phyloP scores from a whole-genome alignment of 163 green algal genomes.

The Scenedesmus sp. region DNA sequence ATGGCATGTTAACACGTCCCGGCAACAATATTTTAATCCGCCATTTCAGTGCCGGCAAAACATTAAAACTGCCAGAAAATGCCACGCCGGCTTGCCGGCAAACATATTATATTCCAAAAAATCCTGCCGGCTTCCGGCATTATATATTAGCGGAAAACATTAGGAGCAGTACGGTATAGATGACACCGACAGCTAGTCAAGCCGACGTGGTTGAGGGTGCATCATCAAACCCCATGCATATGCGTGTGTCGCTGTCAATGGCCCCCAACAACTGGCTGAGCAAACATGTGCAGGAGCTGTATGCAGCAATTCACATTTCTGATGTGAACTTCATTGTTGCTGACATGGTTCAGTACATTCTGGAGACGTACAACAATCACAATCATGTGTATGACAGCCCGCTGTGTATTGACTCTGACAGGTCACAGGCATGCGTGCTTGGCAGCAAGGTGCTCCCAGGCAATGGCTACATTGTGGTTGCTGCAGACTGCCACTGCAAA shows the following conservation, averaged over 20 bases:
- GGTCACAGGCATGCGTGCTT: not conserved
- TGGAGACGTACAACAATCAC: not conserved
- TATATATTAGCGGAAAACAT: too few species aligned
- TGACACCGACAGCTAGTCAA: not conserved
- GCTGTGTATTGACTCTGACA: not conserved
- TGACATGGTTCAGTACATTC: not conserved
- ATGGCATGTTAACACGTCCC: too few species aligned
- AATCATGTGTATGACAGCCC: not conserved
- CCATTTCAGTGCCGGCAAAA: too few species aligned
- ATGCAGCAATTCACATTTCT: not conserved
- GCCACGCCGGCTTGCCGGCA: too few species aligned
- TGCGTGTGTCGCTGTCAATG: not conserved
- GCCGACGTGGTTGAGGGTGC: not conserved
- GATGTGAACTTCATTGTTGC: not conserved
- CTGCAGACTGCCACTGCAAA: not conserved
- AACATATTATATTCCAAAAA: too few species aligned
- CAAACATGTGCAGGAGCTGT: not conserved
- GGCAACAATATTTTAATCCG: too few species aligned
- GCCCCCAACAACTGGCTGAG: not conserved
- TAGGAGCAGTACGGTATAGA: too few species aligned
- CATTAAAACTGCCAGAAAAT: too few species aligned
- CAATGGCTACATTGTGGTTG: not conserved
- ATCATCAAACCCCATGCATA: not conserved
- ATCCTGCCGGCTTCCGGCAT: too few species aligned
- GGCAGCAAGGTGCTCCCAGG: not conserved